Evolutionary conservation across 2,329 filamentous ascomycete species (phyloP), one percentile per base, ranked within the genome.

Genomic region (Chaetoscypha palmicola): DNA sequence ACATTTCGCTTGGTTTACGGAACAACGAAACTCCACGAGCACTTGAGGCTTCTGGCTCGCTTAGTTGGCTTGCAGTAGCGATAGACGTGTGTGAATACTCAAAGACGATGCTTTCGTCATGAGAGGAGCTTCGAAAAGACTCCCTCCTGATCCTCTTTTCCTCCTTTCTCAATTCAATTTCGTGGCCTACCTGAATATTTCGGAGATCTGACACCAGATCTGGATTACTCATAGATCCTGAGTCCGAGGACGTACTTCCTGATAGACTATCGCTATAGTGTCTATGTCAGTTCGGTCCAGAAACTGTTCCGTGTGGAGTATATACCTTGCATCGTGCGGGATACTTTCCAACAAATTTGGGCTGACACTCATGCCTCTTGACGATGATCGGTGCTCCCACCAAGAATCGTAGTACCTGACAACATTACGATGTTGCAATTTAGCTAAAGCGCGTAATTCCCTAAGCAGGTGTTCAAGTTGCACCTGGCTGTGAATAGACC

Each of bases 331-430:
- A 31, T 28, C 22, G 30, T 45, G 41, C 9, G 22, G 31, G 22
- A 31, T 16, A 10, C 16, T 12, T 9, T 28, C 17, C 12, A 47
- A 20, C 2, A 47, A 10, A 11, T 20, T 32, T 23, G 36, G 40
- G n/a, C n/a, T n/a, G n/a, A n/a, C n/a, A n/a, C n/a, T n/a, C n/a
- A n/a, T n/a, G n/a, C n/a, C n/a, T n/a, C n/a, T n/a, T n/a, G n/a
- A n/a, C n/a, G n/a, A n/a, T n/a, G n/a, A n/a, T n/a, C 47, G 66
- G 65, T 17, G 62, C 62, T 84, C 81, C 11, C 82, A 67, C 81
- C 81, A 85, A 11, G 75, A 75, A 40, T 72, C 71, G 56, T 77
- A 77, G 54, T 85, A 85, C 19, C 79, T 70, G 26, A 84, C 80
- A 43, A 85, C 73, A 56, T 84, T 82, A 4, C 69, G 69, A 59